Conservation (phyloP, 371 early-diverging fungal species). For the Haplosporangium sp. region DNA sequence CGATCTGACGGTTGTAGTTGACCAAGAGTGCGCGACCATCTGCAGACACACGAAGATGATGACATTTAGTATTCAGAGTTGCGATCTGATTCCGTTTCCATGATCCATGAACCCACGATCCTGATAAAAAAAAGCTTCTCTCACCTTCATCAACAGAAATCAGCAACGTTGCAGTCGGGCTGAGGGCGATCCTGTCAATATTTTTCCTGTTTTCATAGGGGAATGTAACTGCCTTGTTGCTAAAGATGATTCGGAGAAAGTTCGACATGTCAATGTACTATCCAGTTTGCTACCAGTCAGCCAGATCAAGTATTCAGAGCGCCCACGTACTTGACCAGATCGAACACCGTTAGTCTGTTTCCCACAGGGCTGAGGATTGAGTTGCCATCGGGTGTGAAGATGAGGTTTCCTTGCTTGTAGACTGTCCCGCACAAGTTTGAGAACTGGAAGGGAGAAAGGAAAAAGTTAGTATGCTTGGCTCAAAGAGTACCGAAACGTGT, state of each 20-base stretch:
- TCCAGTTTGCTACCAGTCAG: no score
- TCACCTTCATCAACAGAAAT: constrained; percentile 92
- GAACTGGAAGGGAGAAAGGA: constrained; percentile 63
- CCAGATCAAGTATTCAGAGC: background rate
- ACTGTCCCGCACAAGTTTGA: constrained; percentile 96
- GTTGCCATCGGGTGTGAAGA: constrained; percentile 97
- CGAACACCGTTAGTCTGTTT: constrained; percentile 94
- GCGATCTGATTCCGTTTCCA: no score
- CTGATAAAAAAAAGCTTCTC: background rate
- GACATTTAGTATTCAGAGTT: no score
- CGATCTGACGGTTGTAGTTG: constrained; percentile 83
- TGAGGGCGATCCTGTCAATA: constrained; percentile 88
- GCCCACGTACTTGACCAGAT: constrained; percentile 86
- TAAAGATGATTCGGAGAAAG: constrained; percentile 40
- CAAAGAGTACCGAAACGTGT: constrained; percentile 1
- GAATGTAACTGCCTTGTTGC: constrained; percentile 92
- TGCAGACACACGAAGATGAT: constrained; percentile 21
- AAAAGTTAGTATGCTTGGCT: background rate
- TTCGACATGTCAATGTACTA: background rate
- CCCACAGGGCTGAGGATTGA: constrained; percentile 95
- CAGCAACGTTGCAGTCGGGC: constrained; percentile 89
- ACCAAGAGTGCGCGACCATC: constrained; percentile 92
- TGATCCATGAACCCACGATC: background rate
- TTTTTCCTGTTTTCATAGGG: constrained; percentile 93
- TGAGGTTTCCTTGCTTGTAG: constrained; percentile 93